Conservation (phyloP, 495 filamentous ascomycete species). For the Podospora sp. region DNA sequence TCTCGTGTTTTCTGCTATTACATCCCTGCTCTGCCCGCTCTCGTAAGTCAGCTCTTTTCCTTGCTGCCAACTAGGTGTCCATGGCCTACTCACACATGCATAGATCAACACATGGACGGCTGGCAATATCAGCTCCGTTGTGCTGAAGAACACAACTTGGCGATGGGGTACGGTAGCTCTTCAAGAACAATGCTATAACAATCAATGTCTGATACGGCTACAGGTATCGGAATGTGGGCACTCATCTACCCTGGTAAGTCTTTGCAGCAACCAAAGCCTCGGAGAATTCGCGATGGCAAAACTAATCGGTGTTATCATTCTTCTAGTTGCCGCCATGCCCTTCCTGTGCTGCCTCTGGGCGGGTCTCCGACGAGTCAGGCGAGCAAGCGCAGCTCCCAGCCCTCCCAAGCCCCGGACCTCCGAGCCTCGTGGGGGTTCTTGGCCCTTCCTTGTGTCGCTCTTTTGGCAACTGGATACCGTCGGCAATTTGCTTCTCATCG, state of each 20-base stretch:
- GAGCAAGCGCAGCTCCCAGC: too few relatives aligned
- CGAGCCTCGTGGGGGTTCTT: not conserved
- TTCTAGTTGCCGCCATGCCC: constrained; percentile 49
- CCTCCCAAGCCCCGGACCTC: too few relatives aligned
- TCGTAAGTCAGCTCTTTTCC: too few relatives aligned
- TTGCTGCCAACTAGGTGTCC: too few relatives aligned
- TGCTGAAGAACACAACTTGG: constrained; percentile 51
- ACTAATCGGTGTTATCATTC: too few relatives aligned
- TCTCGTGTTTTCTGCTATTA: constrained; percentile 59
- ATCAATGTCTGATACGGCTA: too few relatives aligned
- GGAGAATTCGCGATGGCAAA: too few relatives aligned
- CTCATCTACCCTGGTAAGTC: constrained; percentile 59
- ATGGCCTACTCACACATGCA: too few relatives aligned
- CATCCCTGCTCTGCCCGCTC: constrained; percentile 55
- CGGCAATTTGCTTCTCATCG: constrained; percentile 57
- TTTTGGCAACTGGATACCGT: constrained; percentile 59
- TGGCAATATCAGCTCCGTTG: constrained; percentile 49
- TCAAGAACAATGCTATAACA: too few relatives aligned
- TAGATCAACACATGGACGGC: constrained; percentile 62
- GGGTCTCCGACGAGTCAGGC: too few relatives aligned
- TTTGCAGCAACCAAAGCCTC: too few relatives aligned
- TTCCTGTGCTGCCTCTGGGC: constrained; percentile 44
- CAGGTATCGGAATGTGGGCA: constrained; percentile 60
- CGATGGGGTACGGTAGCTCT: too few relatives aligned
- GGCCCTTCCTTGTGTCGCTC: constrained; percentile 38